Evolutionary conservation across 306 rosid species (phyloP).

Genomic region (Quercus engelmannii): DNA sequence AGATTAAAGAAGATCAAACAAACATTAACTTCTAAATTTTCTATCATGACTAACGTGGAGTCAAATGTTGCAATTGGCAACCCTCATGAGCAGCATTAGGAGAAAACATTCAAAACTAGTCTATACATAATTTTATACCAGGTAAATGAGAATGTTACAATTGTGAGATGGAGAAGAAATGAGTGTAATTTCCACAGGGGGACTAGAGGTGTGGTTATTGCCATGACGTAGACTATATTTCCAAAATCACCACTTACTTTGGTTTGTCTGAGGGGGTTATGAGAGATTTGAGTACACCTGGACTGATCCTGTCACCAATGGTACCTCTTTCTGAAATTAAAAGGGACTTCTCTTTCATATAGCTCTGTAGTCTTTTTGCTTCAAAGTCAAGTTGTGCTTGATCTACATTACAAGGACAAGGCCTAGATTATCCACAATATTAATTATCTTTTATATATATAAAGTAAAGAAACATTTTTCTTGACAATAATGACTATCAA

Average conservation of each 20-base stretch:
- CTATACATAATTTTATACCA: neutral
- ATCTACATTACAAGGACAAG: constrained; percentile 42
- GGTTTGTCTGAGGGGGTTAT: constrained; percentile 68
- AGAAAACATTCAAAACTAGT: neutral
- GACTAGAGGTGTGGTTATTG: neutral
- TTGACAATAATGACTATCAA: neutral
- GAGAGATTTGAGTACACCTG: constrained; percentile 65
- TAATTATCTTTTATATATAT: neutral
- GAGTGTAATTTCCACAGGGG: neutral
- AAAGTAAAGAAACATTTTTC: neutral
- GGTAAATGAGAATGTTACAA: neutral
- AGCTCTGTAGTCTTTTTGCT: constrained; percentile 66
- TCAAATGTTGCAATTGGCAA: neutral
- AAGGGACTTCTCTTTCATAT: constrained; percentile 75
- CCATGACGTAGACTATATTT: neutral
- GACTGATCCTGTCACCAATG: constrained; percentile 70
- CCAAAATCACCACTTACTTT: constrained; percentile 32
- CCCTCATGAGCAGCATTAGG: neutral
- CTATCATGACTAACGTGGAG: neutral
- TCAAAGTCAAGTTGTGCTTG: constrained; percentile 72
- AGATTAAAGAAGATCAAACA: neutral
- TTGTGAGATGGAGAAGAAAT: neutral
- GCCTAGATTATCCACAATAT: neutral
- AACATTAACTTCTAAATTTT: neutral
- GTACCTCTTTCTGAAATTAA: constrained; percentile 73